phyloP scores from a whole-genome alignment of 2,329 filamentous ascomycete species.

The Myriosclerotinia curreyana region DNA sequence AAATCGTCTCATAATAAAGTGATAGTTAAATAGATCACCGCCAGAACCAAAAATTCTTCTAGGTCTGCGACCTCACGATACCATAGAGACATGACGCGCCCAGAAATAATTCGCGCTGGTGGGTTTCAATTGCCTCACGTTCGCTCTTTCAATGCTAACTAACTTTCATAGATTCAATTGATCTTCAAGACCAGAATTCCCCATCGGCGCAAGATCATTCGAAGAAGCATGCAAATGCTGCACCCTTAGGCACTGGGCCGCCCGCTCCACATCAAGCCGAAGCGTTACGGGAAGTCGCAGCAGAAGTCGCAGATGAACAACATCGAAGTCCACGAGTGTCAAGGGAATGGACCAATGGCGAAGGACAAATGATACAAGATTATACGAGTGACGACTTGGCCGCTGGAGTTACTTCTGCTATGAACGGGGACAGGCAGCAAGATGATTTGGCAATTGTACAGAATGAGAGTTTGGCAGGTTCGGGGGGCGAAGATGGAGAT shows the following conservation, averaged over 20 bases:
- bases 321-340: conserved; percentile 61
- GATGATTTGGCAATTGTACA: conserved; percentile 60
- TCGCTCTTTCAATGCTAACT: conserved; percentile 23
- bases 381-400: conserved; percentile 47
- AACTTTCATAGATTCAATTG: conserved; percentile 73
- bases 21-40: conserved; percentile 9
- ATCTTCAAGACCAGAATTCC: conserved; percentile 79
- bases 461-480: conserved; percentile 53
- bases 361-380: conserved; percentile 33
- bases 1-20: conserved; percentile 15
- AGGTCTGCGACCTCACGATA: conserved; percentile 12
- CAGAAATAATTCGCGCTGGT: conserved; percentile 56
- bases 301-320: conserved; percentile 73
- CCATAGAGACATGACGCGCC: conserved; percentile 48
- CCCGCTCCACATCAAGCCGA: conserved; percentile 71
- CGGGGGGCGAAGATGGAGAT: conserved; percentile 57
- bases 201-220: conserved; percentile 83
- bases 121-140: conserved; percentile 33
- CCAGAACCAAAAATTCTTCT: conserved; percentile 9
- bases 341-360: conserved; percentile 47
- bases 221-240: conserved; percentile 51
- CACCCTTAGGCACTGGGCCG: conserved; percentile 48
- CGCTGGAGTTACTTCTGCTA: conserved; percentile 43
- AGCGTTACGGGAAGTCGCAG: conserved; percentile 74
- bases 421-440: conserved; percentile 46